Conservation (phyloP, 192 early-diverging fungal genomes). For the Pilaira anomala region DNA sequence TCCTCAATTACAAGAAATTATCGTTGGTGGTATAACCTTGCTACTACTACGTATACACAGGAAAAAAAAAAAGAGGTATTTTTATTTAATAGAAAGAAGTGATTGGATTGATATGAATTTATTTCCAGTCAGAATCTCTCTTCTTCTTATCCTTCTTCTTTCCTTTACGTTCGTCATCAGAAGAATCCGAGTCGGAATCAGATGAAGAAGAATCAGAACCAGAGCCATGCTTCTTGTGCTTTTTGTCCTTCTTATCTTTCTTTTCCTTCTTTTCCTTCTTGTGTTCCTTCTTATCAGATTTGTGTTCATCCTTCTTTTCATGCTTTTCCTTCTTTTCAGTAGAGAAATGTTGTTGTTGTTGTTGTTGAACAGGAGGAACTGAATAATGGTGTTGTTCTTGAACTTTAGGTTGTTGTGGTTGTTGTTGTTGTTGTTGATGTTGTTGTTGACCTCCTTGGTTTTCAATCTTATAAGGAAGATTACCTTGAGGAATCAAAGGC, state of each 20-base stretch:
- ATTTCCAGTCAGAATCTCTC: background rate
- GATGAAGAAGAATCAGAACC: slow-evolving; percentile 4
- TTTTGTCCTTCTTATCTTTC: background rate
- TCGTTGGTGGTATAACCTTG: too few relatives aligned
- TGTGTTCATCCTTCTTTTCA: background rate
- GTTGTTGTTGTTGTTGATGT: background rate
- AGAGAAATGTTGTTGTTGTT: background rate
- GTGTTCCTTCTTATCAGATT: slow-evolving; percentile 4
- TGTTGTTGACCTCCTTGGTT: background rate
- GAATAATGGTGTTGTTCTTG: background rate
- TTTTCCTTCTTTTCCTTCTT: slow-evolving; percentile 16
- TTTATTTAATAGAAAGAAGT: too few relatives aligned
- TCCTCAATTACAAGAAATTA: too few relatives aligned
- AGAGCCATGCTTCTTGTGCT: background rate
- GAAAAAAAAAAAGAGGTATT: too few relatives aligned
- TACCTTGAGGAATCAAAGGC: background rate
- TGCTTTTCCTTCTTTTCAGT: background rate
- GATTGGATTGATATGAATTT: too few relatives aligned
- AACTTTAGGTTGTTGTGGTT: background rate
- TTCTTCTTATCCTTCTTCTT: background rate
- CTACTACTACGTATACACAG: too few relatives aligned
- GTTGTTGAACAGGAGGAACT: background rate
- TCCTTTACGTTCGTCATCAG: slow-evolving; percentile 7
- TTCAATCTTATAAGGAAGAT: slow-evolving; percentile 5
- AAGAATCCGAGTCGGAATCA: background rate